Percentiles rank a stretch among this genome's conserved stretches.
phyloP scores from a whole-genome alignment of 2,329 filamentous ascomycete genomes.

The Alternaria sp. region DNA sequence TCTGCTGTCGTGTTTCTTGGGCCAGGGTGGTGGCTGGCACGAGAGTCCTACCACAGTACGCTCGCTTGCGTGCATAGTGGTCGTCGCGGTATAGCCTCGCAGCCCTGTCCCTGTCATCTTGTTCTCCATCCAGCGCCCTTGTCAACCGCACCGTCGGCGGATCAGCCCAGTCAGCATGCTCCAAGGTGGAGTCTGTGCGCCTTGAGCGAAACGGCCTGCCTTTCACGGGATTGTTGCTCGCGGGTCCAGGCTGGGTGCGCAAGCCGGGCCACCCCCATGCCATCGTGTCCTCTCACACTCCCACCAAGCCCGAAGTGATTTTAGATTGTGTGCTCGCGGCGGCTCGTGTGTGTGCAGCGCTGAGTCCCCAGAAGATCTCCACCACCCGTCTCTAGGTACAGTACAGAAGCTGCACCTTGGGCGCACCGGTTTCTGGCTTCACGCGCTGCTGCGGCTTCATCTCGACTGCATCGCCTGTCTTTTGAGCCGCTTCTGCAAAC shows the following conservation, averaged over 20 bases:
- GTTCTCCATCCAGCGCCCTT: conserved; percentile 27
- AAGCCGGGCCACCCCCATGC: conserved; percentile 40
- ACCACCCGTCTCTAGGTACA: conserved; percentile 45
- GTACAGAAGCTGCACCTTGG: conserved; percentile 30
- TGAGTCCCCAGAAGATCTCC: conserved; percentile 48
- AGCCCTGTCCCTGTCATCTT: conserved; percentile 31
- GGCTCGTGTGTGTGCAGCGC: conserved; percentile 38
- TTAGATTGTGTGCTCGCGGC: conserved; percentile 50
- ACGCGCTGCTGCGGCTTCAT: conserved; percentile 27
- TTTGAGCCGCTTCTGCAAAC: conserved; percentile 40
- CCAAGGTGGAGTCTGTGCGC: conserved; percentile 38
- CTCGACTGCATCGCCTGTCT: conserved; percentile 25
- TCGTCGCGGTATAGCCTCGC: conserved; percentile 20
- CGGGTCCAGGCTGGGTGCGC: conserved; percentile 40
- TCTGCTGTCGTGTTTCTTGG: conserved; percentile 31
- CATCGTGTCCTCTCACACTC: conserved; percentile 35
- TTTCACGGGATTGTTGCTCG: conserved; percentile 31
- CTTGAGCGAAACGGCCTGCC: conserved; percentile 35
- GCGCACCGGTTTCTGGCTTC: conserved; percentile 28
- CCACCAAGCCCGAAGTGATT: conserved; percentile 46
- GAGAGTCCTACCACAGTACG: conserved; percentile 22
- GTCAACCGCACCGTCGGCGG: conserved; percentile 38
- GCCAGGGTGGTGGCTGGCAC: conserved; percentile 39
- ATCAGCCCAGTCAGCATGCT: conserved; percentile 49
- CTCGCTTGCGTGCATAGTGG: conserved; percentile 48